Base-by-base conservation (phyloP, 2,329 filamentous ascomycete species). In the Calonectria pauciramosa region DNA sequence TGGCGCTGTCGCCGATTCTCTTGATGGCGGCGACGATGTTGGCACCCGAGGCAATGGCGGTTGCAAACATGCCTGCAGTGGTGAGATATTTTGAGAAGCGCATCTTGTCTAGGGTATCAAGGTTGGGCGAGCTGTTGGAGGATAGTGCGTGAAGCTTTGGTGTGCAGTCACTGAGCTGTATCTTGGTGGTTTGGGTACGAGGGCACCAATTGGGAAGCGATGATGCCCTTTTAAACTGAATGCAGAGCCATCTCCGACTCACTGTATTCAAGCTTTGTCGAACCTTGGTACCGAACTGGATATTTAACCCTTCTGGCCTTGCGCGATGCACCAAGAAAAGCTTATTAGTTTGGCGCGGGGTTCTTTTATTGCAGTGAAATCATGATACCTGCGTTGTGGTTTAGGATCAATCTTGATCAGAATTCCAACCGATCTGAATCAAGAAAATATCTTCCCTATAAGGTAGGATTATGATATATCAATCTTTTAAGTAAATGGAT, bases 11-110 rank as follows among this genome's bases (percentile, higher is more conserved):
- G 70, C 81, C 75, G 77, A 88, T 85, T 47, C 77, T 79, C 54
- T 80, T 75, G 68, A 88, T 82, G 75, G 86, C 83, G 28, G 73
- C 74, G 49, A 81, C 77, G 74, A 88, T 86, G 44, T 82, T 72
- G 52, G 81, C 79, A 60, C 82, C 84, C 71, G 83, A 82, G 69
- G 84, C 84, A 70, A 86, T 68, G 72, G 75, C 80, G 32, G 75
- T 78, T 71, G 76, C 67, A 54, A 74, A 74, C 41, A 83, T 77
- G 75, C 77, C 74, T 28, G 76, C 56, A 36, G 80, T 68, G 60
- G 77, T 63, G 75, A 84, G 64, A 66, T 80, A 30, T 49, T 76
- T 78, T 68, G 73, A 54, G 52, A 83, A 70, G 75, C 75, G 77
- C 80, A 82, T 83, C 32, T 41, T 76, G 74, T 70, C 54, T 38